Percentiles rank a stretch among this genome's conserved stretches.
Conservation (phyloP, 345 rosid species). For the Isatis tinctoria region DNA sequence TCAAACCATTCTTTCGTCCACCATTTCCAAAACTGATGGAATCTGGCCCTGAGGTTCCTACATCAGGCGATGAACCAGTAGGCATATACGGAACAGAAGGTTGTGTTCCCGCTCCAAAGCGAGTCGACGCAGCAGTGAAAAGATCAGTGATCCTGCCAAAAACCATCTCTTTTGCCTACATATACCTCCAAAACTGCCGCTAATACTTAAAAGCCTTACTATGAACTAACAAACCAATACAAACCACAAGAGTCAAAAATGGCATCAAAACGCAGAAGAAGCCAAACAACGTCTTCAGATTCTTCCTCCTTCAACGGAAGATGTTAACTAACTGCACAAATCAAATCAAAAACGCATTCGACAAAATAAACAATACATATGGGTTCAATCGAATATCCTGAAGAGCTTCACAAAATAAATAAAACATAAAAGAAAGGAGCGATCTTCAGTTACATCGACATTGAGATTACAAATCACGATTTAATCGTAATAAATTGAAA, state of each 20-base stretch:
- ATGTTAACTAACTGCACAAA: slow-evolving; percentile 8
- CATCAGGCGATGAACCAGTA: slow-evolving; percentile 42
- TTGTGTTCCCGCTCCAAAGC: slow-evolving; percentile 34
- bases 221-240: slow-evolving; percentile 4
- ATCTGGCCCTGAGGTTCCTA: slow-evolving; percentile 34
- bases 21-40: slow-evolving; percentile 35
- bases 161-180: slow-evolving; percentile 39
- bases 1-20: slow-evolving; percentile 51
- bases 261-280: slow-evolving; percentile 16
- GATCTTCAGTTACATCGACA: slow-evolving; percentile 30
- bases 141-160: slow-evolving; percentile 53
- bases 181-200: not conserved
- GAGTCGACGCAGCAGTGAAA: slow-evolving; percentile 41
- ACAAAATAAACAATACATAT: not conserved
- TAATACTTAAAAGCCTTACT: not conserved
- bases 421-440: not conserved
- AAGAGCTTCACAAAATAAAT: slow-evolving; percentile 1
- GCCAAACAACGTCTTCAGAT: slow-evolving; percentile 10
- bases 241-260: not conserved
- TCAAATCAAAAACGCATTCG: slow-evolving; percentile 5
- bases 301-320: slow-evolving; percentile 9
- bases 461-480: not conserved
- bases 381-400: not conserved
- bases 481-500: not conserved
- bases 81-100: slow-evolving; percentile 45